phyloP scores from a whole-genome alignment of 73 alveolate genomes.

The Durusdinium trenchii region DNA sequence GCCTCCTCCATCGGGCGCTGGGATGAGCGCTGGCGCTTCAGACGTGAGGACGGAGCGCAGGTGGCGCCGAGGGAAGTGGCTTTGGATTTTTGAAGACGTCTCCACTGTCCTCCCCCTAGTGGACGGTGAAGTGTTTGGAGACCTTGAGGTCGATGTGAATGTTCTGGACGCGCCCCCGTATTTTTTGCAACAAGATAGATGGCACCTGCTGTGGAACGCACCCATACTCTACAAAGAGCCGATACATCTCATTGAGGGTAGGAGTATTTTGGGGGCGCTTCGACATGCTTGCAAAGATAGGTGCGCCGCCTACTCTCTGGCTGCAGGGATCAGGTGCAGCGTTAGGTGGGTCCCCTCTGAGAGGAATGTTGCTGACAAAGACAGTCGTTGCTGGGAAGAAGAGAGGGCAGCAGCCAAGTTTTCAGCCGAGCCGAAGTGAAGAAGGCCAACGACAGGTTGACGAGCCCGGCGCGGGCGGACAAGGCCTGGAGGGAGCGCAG shows the following conservation, averaged over 20 bases:
- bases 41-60: background rate
- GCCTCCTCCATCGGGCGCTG: background rate
- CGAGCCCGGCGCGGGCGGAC: background rate
- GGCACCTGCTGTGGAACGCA: background rate
- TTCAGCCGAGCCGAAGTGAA: background rate
- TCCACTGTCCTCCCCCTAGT: background rate
- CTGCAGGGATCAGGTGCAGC: background rate
- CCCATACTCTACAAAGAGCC: background rate
- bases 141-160: background rate
- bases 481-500: background rate
- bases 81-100: background rate
- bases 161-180: background rate
- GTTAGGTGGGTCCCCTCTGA: background rate
- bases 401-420: background rate
- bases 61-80: background rate
- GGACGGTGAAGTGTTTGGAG: background rate
- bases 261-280: background rate
- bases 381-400: conserved; percentile 22
- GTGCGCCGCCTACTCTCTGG: background rate
- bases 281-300: background rate
- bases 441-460: background rate
- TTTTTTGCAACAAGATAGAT: background rate
- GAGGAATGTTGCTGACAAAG: background rate
- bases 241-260: background rate
- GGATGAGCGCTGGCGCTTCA: conserved; percentile 28